Base-by-base conservation (phyloP, 768 basidiomycete species). In the Trametopsis cervina region DNA sequence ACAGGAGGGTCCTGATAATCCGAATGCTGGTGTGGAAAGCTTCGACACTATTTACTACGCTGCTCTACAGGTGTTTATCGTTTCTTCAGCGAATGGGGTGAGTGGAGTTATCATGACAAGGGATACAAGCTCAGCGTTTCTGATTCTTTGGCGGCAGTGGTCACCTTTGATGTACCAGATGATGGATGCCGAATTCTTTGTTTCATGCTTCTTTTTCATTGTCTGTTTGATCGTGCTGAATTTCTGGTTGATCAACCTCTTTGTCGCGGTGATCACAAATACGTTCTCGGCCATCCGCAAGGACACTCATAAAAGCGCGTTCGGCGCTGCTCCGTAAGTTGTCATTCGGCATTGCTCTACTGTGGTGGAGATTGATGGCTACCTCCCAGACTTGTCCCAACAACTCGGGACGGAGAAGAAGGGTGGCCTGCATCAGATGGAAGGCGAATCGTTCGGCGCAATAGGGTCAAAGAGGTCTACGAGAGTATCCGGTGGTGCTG, bases 211-310 rank as follows among this genome's bases (percentile, higher is more conserved):
- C 50, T 97, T 89, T 69, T 96, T 89, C 70, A 83, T 97, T 51
- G 66, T 81, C 24, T 83, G 83, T 46, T 70, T 97, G 51, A 69
- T 98, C 54, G 76, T 96, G 20, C 74, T 97, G 57, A 95, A 97
- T 64, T 90, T 96, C 62, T 91, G 89, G 89, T 73, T 95, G 49
- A 84, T 94, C 72, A 92, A 93, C 62, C 66, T 96, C 38, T 87
- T 94, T 61, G 89, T 96, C 47, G 93, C 94, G 15, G 92, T 96
- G n/a, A 94, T 95, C 53, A 90, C 91, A 23, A 87, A 91, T 59
- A 89, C 89, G 0, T 98, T 98, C 63, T 80, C 81, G 15, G 88
- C 86, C 13, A 96, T 96, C 51, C 73, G 90, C 27, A 75, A 80
- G 3, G 83, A 90, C 58, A 96, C 94, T 2, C 79, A 83, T 62